Percentiles rank a stretch among this genome's conserved stretches.
Conservation (phyloP, 208 protist species). For the Wallacemonas sp. region DNA sequence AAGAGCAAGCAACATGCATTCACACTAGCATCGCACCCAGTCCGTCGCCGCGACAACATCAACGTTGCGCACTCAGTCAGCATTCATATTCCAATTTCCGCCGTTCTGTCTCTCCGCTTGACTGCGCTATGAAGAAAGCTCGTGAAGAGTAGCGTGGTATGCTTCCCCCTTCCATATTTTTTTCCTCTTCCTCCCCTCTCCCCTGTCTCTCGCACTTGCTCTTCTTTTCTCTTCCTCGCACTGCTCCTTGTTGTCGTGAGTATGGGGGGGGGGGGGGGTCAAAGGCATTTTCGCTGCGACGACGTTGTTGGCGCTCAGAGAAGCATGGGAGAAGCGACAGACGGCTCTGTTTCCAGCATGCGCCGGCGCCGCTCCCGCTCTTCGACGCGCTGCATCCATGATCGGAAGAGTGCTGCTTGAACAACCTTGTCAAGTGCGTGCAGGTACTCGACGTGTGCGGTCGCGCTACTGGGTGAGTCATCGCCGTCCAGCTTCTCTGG, state of each 20-base stretch:
- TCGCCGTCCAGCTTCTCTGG: slow-evolving; percentile 10
- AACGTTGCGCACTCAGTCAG: too few species aligned
- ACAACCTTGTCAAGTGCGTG: slow-evolving; percentile 77
- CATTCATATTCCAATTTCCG: too few species aligned
- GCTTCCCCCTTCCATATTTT: slow-evolving; percentile 12
- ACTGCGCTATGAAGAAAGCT: too few species aligned
- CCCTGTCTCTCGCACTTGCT: background rate
- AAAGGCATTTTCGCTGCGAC: background rate
- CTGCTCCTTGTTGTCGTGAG: slow-evolving; percentile 9
- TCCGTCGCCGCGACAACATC: too few species aligned
- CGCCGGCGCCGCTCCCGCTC: slow-evolving; percentile 51
- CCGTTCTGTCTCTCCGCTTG: too few species aligned
- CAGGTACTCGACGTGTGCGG: slow-evolving; percentile 47
- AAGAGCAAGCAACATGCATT: too few species aligned
- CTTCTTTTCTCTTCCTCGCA: background rate
- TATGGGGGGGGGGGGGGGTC: background rate
- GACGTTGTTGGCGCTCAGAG: background rate
- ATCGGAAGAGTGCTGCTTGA: slow-evolving; percentile 55
- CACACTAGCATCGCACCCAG: too few species aligned
- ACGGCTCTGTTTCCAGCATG: slow-evolving; percentile 57
- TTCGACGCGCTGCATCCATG: slow-evolving; percentile 55
- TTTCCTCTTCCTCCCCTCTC: background rate
- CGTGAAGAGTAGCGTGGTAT: background rate
- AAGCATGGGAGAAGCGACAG: slow-evolving; percentile 3
- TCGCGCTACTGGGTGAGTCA: slow-evolving; percentile 11